Base-by-base conservation (phyloP, 139 green algal species). In the Pleodorina starrii region DNA sequence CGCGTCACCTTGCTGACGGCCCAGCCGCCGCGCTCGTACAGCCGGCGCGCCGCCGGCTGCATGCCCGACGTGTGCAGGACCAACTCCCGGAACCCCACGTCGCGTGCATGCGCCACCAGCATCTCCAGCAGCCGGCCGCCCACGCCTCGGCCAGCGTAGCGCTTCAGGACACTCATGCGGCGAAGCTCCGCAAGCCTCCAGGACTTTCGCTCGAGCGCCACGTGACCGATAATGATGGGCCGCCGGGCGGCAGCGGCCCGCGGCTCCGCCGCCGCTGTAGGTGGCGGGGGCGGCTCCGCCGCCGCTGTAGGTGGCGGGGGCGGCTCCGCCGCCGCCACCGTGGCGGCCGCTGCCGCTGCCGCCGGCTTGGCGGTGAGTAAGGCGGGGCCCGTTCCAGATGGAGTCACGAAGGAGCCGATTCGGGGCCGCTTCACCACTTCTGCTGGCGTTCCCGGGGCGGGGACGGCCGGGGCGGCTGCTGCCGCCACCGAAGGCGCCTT, bases 141-240 rank as follows among this genome's bases (percentile, higher is more conserved):
- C 0, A 89, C 35, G 48, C 84, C 84, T 6, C 14, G 25, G 50
- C 71, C 42, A 27, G n/a, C 40, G 27, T 48, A 83, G 1, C 2
- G 60, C 21, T 43, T 69, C 0, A 19, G n/a, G 6, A 89, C 84
- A 40, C 25, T 63, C 84, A 89, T 73, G 38, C 71, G 84, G 5
- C 84, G 84, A 23, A 89, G 69, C 71, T 83, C 84, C 12, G 84
- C 84, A 29, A 80, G 59, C 81, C 79, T 71, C 82, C 82, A 88
- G 5, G 82, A 44, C 60, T 79, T 79, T 5, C 82, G 82, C 66
- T 88, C 66, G n/a, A 88, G 82, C 1, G 82, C 82, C 44, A 88
- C 82, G 25, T 80, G 66, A 0, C 82, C 82, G 40, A 88, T 57
- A 1, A 88, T 48, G 1, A 36, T 32, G 50, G 10, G 14, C 16